Evolutionary conservation across 805 yeast species (phyloP), one percentile per base, ranked within the genome.

Genomic region (Sungouiozyma ichnusensis): DNA sequence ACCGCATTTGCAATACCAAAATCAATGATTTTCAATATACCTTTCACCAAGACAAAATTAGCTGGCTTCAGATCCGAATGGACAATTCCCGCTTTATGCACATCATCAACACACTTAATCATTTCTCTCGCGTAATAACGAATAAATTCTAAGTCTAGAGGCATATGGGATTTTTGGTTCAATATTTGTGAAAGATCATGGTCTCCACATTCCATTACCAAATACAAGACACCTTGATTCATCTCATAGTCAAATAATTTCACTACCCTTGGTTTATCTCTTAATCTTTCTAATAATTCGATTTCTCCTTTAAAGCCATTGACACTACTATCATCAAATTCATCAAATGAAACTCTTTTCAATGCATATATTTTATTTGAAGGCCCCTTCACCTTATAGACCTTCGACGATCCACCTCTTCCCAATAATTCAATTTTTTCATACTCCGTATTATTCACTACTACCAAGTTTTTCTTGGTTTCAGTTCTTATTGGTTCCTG

Each of bases 1-100:
- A 92, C 86, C 0, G 90, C 86, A 62, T 88, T 84, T n/a, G 97
- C 85, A 38, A 84, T 84, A 14, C 98, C 98, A 70, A 90, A 92
- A 64, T 90, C 98, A 46, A 90, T 90, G 35, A 90, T 76, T 57
- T 90, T 90, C 50, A 90, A 66, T 38, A 76, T 69, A 0, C 97
- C 97, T 53, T 76, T 76, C 4, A 90, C 96, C 53, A 82, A 77
- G 19, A 84, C 69, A 59, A 84, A 84, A 51, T 80, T 80, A 0
- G 81, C 81, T 11, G 82, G 82, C 51, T 76, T 76, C 50, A 84
- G 68, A 55, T 84, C 94, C 6, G 88, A 79, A 56, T 84, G 94
- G 24, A 88, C 94, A 44, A 88, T 79, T 14, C 83, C 96, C 9
- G 81, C 76, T 45, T 73, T 73, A 61, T 88, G 97, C n/a, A 88